Conservation (phyloP, 352 stramenopile species). For the Phytophthora chlamydospora region DNA sequence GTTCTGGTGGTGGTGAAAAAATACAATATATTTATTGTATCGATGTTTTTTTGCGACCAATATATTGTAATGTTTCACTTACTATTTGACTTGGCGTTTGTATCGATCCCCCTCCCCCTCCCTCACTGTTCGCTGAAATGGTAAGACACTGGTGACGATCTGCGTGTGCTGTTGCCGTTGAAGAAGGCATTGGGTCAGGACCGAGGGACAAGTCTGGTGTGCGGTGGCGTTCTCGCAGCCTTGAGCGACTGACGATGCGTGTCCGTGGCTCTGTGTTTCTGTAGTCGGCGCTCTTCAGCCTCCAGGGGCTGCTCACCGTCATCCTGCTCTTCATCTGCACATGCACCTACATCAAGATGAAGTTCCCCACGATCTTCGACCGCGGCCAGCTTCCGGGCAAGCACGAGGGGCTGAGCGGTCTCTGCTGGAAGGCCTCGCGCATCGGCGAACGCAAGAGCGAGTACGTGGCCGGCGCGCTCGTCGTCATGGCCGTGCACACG, state of each 20-base stretch:
- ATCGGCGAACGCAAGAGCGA: slow-evolving; percentile 93
- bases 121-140: slow-evolving; percentile 20
- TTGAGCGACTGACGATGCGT: too few species aligned
- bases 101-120: not conserved
- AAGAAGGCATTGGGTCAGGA: not conserved
- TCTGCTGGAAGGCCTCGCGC: slow-evolving; percentile 93
- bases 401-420: slow-evolving; percentile 85
- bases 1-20: slow-evolving; percentile 32
- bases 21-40: too few species aligned
- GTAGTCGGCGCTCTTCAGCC: slow-evolving; percentile 97
- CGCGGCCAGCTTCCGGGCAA: slow-evolving; percentile 78
- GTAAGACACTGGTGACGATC: slow-evolving; percentile 16
- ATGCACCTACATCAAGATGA: slow-evolving; percentile 96
- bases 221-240: too few species aligned
- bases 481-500: slow-evolving; percentile 92
- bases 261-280: slow-evolving; percentile 4
- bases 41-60: slow-evolving; percentile 12
- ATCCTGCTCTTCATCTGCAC: slow-evolving; percentile 98
- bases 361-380: slow-evolving; percentile 96
- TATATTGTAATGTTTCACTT: too few species aligned
- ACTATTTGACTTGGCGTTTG: slow-evolving; percentile 17
- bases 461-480: slow-evolving; percentile 82
- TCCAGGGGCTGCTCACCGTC: slow-evolving; percentile 96
- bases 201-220: not conserved
- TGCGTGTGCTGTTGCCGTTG: not conserved